phyloP scores from a whole-genome alignment of 225 moss, liverwort and hornwort species.

The Ulota crispa region DNA sequence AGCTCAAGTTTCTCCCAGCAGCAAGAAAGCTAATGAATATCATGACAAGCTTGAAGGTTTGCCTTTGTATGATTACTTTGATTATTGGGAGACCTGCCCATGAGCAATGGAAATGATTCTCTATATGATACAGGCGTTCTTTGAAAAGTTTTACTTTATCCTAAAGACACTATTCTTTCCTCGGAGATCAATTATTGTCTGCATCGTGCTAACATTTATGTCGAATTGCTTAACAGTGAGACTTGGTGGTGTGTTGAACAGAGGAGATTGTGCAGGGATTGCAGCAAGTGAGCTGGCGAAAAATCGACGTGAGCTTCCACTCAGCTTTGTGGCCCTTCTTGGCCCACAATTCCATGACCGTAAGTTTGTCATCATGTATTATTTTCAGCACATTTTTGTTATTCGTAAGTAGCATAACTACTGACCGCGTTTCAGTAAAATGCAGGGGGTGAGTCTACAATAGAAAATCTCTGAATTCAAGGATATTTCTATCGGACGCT shows the following conservation, averaged over 20 bases:
- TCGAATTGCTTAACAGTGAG: not conserved
- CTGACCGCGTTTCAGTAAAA: not conserved
- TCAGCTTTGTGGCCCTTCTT: constrained; percentile 81
- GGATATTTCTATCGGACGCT: not conserved
- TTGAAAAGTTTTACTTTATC: not conserved
- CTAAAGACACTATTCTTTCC: not conserved
- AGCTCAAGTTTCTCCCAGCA: constrained; percentile 67
- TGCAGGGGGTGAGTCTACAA: not conserved
- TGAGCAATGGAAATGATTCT: not conserved
- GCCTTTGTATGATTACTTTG: not conserved
- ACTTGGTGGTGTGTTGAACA: constrained; percentile 32
- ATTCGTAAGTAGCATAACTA: not conserved
- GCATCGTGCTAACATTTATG: not conserved
- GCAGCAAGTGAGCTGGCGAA: constrained; percentile 79
- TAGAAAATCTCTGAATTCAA: not conserved
- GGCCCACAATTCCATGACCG: constrained; percentile 76
- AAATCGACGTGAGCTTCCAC: constrained; percentile 93
- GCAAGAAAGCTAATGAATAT: constrained; percentile 52
- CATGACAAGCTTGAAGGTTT: constrained; percentile 60
- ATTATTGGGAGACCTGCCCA: not conserved
- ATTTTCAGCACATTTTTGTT: not conserved
- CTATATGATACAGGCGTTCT: not conserved
- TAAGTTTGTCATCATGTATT: constrained; percentile 28
- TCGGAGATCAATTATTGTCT: constrained; percentile 6
- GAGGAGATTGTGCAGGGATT: constrained; percentile 89